These are phyloP conservation scores for Penicillium steckii DNA, from an alignment of 495 filamentous ascomycete genomes.

Conservation along the genomic window DNA sequence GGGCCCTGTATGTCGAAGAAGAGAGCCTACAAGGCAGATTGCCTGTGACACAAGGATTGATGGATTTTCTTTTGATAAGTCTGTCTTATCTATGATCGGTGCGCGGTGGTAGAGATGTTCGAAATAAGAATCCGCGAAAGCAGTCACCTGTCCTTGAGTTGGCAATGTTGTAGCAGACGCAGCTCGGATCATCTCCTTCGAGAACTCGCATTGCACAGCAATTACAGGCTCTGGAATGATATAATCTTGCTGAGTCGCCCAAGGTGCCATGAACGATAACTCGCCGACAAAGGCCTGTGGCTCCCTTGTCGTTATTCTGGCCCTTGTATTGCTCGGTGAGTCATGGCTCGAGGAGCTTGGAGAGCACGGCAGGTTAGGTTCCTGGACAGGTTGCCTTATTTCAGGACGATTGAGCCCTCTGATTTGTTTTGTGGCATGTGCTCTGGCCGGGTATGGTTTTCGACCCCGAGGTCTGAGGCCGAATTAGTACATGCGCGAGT, in stretches of 20 bases:
- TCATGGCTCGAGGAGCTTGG: neutral
- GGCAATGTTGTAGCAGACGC: neutral
- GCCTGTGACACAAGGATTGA: neutral
- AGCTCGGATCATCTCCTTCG: neutral
- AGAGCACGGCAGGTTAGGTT: neutral
- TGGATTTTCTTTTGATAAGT: neutral
- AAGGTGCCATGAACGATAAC: slow-evolving; percentile 6
- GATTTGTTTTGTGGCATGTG: neutral
- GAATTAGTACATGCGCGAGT: neutral
- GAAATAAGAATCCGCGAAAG: slow-evolving; percentile 6
- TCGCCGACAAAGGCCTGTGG: slow-evolving; percentile 3
- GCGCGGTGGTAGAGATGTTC: slow-evolving; percentile 6
- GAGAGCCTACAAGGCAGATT: slow-evolving; percentile 3
- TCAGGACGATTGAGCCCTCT: neutral
- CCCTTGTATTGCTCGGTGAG: neutral
- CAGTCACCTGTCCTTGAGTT: neutral
- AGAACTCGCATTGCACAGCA: neutral
- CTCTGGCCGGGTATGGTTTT: neutral
- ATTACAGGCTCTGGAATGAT: neutral
- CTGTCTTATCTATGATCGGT: neutral
- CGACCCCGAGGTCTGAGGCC: slow-evolving; percentile 1
- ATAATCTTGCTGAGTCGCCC: neutral
- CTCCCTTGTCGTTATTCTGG: neutral
- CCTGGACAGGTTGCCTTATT: neutral
- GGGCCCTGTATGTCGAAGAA: slow-evolving; percentile 3